phyloP scores from a whole-genome alignment of 257 asterid species.

The Rehmannia glutinosa region DNA sequence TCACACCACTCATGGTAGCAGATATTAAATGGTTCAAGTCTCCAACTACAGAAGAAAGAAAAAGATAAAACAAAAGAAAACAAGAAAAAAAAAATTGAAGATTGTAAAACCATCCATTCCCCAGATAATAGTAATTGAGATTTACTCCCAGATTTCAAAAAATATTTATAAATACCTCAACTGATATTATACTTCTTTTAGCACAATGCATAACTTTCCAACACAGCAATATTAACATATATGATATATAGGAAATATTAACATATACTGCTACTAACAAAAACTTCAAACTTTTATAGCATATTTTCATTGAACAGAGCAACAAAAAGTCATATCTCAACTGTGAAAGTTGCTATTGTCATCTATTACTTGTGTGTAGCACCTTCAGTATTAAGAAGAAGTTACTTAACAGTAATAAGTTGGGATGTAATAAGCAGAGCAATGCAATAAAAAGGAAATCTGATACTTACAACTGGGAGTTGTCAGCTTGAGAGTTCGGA shows the following conservation, averaged over 20 bases:
- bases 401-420: neutral
- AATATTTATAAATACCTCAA: neutral
- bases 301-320: neutral
- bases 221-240: too few relatives aligned
- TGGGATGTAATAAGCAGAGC: neutral
- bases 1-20: conserved; percentile 52
- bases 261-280: too few relatives aligned
- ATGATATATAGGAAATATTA: too few relatives aligned
- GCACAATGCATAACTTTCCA: neutral
- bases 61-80: too few relatives aligned
- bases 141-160: neutral
- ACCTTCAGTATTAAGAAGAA: neutral
- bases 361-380: neutral
- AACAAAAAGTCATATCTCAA: neutral
- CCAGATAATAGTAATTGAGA: neutral
- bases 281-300: neutral
- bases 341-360: neutral
- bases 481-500: neutral
- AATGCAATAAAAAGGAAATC: neutral
- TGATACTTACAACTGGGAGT: neutral
- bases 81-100: neutral
- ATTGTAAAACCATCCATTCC: too few relatives aligned
- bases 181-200: neutral
- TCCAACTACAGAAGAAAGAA: too few relatives aligned
- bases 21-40: conserved; percentile 49